Evolutionary conservation across 2,329 filamentous ascomycete species (phyloP).

Genomic region (Penicillium sp.): DNA sequence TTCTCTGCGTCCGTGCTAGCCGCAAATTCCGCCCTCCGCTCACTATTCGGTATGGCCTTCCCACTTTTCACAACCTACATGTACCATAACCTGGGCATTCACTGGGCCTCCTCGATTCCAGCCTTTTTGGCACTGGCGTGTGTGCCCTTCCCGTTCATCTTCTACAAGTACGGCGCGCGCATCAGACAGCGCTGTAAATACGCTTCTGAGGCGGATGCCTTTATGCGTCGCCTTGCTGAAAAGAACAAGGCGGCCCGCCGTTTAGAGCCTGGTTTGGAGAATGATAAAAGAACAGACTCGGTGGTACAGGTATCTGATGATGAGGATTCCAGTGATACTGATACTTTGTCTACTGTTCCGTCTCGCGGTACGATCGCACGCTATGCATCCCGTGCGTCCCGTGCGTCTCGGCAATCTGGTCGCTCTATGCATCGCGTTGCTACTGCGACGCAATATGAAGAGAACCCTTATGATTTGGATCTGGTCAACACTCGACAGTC

Average conservation of each 20-base stretch:
- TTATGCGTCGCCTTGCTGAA: constrained; percentile 31
- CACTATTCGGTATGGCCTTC: constrained; percentile 26
- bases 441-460: constrained; percentile 37
- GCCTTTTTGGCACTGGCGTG: constrained; percentile 27
- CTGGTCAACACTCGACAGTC: constrained; percentile 42
- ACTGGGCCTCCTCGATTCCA: constrained; percentile 26
- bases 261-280: background rate
- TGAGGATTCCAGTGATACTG: constrained; percentile 14
- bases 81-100: constrained; percentile 26
- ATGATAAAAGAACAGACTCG: constrained; percentile 6
- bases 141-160: constrained; percentile 27
- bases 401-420: constrained; percentile 18
- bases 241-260: constrained; percentile 15
- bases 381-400: constrained; percentile 13
- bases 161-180: constrained; percentile 28
- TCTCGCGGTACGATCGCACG: constrained; percentile 17
- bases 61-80: constrained; percentile 28
- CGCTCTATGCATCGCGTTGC: constrained; percentile 18
- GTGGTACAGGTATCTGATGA: background rate
- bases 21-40: constrained; percentile 26
- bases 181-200: constrained; percentile 21
- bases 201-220: constrained; percentile 32
- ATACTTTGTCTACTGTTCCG: constrained; percentile 18
- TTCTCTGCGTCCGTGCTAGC: constrained; percentile 27
- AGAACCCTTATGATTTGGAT: constrained; percentile 46